Evolutionary conservation across 2,329 filamentous ascomycete species (phyloP), one percentile per base, ranked within the genome.

Genomic region (Pseudophaeomoniella oleicola): DNA sequence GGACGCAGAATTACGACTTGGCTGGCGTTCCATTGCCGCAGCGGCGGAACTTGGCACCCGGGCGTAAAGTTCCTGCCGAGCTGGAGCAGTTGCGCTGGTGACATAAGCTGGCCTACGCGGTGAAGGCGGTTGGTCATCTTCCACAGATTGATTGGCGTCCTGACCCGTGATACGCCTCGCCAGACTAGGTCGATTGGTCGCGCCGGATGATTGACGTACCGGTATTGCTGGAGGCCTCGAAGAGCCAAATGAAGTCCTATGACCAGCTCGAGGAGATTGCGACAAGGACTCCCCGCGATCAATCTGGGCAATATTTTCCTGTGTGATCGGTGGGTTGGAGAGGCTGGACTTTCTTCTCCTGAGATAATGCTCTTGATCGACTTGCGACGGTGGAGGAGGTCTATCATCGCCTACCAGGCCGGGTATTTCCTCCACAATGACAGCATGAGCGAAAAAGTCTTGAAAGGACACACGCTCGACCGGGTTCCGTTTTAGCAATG

Each of bases 391-490:
- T 38, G 16, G 37, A 31, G 44, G 37, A 32, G 71, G 71, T 15
- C 76, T 44, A 52, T 93, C 86, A 50, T 93, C 84, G 30, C 78
- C 80, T 4, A 86, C 76, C 18, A 93, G 63, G 4, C 80, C 82
- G 1, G 86, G 85, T 48, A 94, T 94, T 3, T 78, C 71, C 14
- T 70, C 71, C 10, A 71, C 73, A 36, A 94, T 73, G 18, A 90
- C 76, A 18, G 69, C 60, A 51, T 88, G 78, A 12, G 63, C 65
- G 58, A 96, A 96, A 54, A 94, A 90, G 44, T 80, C 75, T 36
- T 84, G 77, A 48, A 94, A 96, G 38, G 75, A 81, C 55, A 94
- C 71, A 39, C 90, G 72, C 55, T 94, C 84, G 4, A 83, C 75
- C 0, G 90, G 85, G 41, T 78, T 88, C 40, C 83, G 76, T 63